These are phyloP conservation scores for Aspergillus diversus DNA, from an alignment of 495 filamentous ascomycete species.

Conservation along the genomic window DNA sequence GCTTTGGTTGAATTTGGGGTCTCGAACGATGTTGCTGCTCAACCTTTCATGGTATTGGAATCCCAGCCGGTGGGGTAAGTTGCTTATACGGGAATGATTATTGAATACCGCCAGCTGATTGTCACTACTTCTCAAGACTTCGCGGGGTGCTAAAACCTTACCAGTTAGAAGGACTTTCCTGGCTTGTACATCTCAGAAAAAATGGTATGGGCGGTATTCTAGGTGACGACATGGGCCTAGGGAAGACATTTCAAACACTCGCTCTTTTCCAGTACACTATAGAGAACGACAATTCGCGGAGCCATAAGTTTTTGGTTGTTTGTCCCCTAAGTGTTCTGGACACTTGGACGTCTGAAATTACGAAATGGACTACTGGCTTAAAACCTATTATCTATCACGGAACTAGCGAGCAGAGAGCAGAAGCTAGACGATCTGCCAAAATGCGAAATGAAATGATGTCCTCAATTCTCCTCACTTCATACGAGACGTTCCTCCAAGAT, in stretches of 20 bases:
- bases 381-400: slow-evolving; percentile 63
- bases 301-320: slow-evolving; percentile 57
- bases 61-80: slow-evolving; percentile 46
- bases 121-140: slow-evolving; percentile 1
- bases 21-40: no score
- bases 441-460: neutral
- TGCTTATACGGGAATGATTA: neutral
- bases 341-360: slow-evolving; percentile 60
- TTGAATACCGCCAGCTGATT: neutral
- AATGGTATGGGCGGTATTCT: slow-evolving; percentile 64
- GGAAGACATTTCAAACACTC: slow-evolving; percentile 64
- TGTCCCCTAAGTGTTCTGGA: slow-evolving; percentile 62
- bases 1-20: no score
- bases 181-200: slow-evolving; percentile 59
- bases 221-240: slow-evolving; percentile 68
- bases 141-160: slow-evolving; percentile 64
- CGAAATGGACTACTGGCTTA: slow-evolving; percentile 61
- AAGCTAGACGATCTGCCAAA: slow-evolving; percentile 21
- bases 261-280: slow-evolving; percentile 58
- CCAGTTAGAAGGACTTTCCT: slow-evolving; percentile 64
- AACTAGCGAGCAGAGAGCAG: slow-evolving; percentile 39
- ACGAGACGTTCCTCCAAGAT: slow-evolving; percentile 62
- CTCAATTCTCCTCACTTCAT: slow-evolving; percentile 60
- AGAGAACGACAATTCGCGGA: slow-evolving; percentile 31
- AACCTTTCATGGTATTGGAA: neutral